Percentiles rank a stretch among this genome's conserved stretches.
Conservation (phyloP, 78 protist genomes). For the Pigoraptor vietnamica region DNA sequence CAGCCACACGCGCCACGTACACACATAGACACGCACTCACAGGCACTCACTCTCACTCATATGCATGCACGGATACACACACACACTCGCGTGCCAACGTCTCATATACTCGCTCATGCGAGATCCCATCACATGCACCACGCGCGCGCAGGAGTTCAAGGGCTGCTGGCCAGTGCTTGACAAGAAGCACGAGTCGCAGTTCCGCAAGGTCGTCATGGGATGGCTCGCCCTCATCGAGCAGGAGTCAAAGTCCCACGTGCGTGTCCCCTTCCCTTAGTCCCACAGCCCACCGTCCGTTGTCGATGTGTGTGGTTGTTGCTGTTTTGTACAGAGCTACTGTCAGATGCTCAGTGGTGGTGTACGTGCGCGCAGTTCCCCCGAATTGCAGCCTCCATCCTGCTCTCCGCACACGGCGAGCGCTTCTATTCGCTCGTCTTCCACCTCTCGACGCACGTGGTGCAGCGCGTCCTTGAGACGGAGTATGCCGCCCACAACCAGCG, state of each 20-base stretch:
- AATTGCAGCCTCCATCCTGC: neutral
- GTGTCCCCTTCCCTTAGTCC: neutral
- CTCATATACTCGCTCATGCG: too few relatives aligned
- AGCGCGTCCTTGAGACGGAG: neutral
- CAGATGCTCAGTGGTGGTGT: neutral
- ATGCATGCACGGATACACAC: too few relatives aligned
- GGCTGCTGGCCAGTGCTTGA: neutral
- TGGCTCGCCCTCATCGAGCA: neutral
- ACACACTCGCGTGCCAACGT: too few relatives aligned
- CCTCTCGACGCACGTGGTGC: neutral
- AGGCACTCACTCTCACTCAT: too few relatives aligned
- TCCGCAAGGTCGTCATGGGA: constrained; percentile 2
- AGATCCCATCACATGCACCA: too few relatives aligned
- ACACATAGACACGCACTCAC: too few relatives aligned
- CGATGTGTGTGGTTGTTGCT: too few relatives aligned
- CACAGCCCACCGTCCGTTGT: too few relatives aligned
- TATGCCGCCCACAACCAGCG: neutral
- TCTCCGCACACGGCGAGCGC: neutral
- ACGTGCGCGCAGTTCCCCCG: neutral
- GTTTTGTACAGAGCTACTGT: too few relatives aligned
- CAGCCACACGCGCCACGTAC: neutral
- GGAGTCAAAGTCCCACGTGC: neutral
- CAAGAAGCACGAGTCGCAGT: neutral
- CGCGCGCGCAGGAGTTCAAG: neutral
- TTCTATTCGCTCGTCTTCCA: neutral